Percentiles rank a stretch among this genome's conserved stretches.
Evolutionary conservation across 2,329 filamentous ascomycete genomes (phyloP).

Genomic region (Clonostachys byssicola): DNA sequence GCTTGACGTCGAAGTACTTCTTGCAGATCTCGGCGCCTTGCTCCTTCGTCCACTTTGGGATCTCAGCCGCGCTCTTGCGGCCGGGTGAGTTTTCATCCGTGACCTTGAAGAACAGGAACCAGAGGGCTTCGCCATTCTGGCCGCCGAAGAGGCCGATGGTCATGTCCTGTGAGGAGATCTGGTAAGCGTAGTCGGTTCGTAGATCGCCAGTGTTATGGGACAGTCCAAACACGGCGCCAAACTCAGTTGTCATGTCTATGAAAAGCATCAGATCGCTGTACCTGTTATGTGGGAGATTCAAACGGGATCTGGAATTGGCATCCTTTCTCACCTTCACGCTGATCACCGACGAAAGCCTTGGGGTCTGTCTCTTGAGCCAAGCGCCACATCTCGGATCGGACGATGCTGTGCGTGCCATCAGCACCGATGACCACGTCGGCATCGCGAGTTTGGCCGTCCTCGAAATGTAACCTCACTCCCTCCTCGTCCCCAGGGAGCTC

Average conservation of each 20-base stretch:
- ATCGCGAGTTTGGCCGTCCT: not conserved
- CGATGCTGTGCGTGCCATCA: conserved; percentile 2
- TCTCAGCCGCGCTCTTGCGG: not conserved
- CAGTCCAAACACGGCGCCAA: not conserved
- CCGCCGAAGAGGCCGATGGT: not conserved
- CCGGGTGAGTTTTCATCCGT: not conserved
- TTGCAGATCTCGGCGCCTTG: not conserved
- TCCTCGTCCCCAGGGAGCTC: not conserved
- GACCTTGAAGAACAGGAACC: conserved; percentile 1
- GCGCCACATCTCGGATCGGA: conserved; percentile 1
- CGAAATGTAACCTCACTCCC: not conserved
- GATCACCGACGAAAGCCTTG: too few species aligned
- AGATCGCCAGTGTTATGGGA: not conserved
- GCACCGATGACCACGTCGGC: conserved; percentile 2
- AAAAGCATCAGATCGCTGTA: not conserved
- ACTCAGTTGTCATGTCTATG: not conserved
- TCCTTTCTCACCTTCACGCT: too few species aligned
- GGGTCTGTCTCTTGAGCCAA: too few species aligned
- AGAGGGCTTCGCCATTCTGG: not conserved
- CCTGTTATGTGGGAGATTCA: too few species aligned
- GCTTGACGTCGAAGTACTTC: not conserved
- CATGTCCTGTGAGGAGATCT: not conserved
- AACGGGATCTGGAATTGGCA: too few species aligned
- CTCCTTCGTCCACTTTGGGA: not conserved
- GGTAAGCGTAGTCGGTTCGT: not conserved